Percentiles rank a stretch among this genome's conserved stretches.
These are phyloP conservation scores for Phlebiopsis gigantea DNA, from an alignment of 768 basidiomycete species.

Conservation along the genomic window DNA sequence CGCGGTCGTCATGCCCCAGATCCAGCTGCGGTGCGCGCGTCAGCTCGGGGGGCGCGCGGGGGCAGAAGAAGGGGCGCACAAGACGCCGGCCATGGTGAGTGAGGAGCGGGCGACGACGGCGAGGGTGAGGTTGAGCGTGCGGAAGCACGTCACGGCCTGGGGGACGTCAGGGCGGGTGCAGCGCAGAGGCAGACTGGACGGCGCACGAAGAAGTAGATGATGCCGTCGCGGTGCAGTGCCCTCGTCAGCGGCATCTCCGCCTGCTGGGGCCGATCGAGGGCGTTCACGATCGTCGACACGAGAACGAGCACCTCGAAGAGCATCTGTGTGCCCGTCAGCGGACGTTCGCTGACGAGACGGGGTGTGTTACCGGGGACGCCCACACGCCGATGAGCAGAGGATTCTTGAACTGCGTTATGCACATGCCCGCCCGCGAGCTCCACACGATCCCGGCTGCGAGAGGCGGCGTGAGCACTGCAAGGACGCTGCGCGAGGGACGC, in stretches of 20 bases:
- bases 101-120: constrained; percentile 20
- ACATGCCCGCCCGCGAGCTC: constrained; percentile 20
- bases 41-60: neutral
- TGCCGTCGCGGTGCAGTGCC: constrained; percentile 31
- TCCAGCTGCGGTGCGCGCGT: constrained; percentile 21
- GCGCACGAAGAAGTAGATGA: constrained; percentile 31
- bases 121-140: constrained; percentile 24
- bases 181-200: too few species aligned
- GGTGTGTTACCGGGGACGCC: constrained; percentile 28
- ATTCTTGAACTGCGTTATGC: constrained; percentile 21
- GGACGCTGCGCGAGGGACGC: neutral
- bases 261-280: constrained; percentile 29
- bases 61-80: constrained; percentile 13
- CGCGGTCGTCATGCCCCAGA: constrained; percentile 31
- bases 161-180: neutral
- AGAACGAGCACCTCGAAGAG: constrained; percentile 31
- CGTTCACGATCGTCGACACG: constrained; percentile 28
- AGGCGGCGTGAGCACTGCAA: too few species aligned
- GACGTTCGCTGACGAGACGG: neutral
- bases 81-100: constrained; percentile 23
- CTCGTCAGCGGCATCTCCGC: constrained; percentile 22
- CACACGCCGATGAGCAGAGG: constrained; percentile 23
- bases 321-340: constrained; percentile 19
- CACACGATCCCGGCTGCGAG: constrained; percentile 22
- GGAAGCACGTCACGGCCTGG: constrained; percentile 23